These are phyloP conservation scores for Diplosphaera chodatii DNA, from an alignment of 139 green algal species.

Conservation along the genomic window DNA sequence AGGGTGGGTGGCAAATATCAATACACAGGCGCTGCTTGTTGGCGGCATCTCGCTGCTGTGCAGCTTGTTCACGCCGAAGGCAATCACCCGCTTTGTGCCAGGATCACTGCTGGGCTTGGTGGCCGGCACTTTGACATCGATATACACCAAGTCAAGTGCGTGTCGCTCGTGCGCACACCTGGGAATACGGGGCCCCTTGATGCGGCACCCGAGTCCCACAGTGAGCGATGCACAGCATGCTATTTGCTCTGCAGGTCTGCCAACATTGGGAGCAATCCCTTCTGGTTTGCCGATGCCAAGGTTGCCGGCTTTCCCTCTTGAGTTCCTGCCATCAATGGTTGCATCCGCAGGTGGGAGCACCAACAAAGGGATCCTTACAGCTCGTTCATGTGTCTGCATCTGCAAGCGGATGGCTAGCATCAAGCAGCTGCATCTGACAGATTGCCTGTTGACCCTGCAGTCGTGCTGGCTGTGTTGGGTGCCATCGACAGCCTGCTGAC, in stretches of 20 bases:
- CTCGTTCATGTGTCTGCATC: too few species aligned
- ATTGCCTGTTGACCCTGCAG: background rate
- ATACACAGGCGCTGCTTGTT: constrained; percentile 11
- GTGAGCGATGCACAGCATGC: background rate
- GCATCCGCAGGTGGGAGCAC: background rate
- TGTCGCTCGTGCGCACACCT: too few species aligned
- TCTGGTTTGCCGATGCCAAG: constrained; percentile 9
- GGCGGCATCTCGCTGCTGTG: constrained; percentile 12
- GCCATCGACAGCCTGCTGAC: constrained; percentile 28
- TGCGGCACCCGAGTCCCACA: too few species aligned
- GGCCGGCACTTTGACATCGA: constrained; percentile 9
- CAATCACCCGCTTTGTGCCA: constrained; percentile 8
- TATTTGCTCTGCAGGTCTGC: constrained; percentile 3
- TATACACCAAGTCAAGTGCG: too few species aligned
- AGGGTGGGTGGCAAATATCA: background rate
- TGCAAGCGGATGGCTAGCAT: too few species aligned
- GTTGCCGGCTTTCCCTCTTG: constrained; percentile 2
- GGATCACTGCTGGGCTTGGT: constrained; percentile 15
- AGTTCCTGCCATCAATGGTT: constrained; percentile 4
- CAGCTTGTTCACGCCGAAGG: constrained; percentile 13
- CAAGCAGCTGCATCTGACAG: too few species aligned
- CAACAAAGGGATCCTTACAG: too few species aligned
- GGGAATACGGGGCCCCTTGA: too few species aligned
- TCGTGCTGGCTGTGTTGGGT: constrained; percentile 18
- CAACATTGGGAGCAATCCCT: constrained; percentile 19